These are phyloP conservation scores for Jatropha podagrica DNA, from an alignment of 441 rosid species.

Conservation along the genomic window DNA sequence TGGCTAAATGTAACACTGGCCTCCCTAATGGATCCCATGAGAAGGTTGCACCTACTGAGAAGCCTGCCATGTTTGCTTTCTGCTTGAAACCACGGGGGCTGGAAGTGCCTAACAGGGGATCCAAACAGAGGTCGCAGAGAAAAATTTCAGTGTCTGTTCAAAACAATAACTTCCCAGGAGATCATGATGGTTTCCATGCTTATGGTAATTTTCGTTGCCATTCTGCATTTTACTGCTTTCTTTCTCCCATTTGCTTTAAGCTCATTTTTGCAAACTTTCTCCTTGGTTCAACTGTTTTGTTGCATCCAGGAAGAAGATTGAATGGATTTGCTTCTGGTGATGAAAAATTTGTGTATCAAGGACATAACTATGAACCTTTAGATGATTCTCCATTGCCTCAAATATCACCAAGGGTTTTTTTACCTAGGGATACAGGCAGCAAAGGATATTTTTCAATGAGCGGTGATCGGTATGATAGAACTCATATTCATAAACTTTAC, in stretches of 20 bases:
- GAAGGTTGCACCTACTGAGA: conserved; percentile 53
- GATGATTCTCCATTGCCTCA: conserved; percentile 58
- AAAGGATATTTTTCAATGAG: conserved; percentile 42
- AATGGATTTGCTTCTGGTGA: conserved; percentile 68
- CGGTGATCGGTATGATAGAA: conserved; percentile 51
- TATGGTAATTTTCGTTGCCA: conserved; percentile 35
- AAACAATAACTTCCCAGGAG: conserved; percentile 45
- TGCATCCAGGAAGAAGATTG: conserved; percentile 66
- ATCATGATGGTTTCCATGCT: conserved; percentile 55
- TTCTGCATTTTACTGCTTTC: background rate
- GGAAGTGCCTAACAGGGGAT: conserved; percentile 88
- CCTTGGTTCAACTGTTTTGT: conserved; percentile 25
- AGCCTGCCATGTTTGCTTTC: conserved; percentile 94
- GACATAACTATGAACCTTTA: conserved; percentile 47
- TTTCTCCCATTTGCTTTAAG: background rate
- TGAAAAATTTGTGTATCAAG: conserved; percentile 55
- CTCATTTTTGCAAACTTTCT: conserved; percentile 4
- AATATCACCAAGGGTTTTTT: conserved; percentile 55
- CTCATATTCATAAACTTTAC: conserved; percentile 44
- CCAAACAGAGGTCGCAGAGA: conserved; percentile 81
- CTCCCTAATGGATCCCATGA: conserved; percentile 48
- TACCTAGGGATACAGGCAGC: conserved; percentile 46
- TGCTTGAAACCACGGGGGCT: conserved; percentile 96
- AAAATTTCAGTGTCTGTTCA: conserved; percentile 63
- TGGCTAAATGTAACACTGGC: conserved; percentile 43